phyloP scores from a whole-genome alignment of 495 filamentous ascomycete genomes.

The Hypoxylon lenormandii region DNA sequence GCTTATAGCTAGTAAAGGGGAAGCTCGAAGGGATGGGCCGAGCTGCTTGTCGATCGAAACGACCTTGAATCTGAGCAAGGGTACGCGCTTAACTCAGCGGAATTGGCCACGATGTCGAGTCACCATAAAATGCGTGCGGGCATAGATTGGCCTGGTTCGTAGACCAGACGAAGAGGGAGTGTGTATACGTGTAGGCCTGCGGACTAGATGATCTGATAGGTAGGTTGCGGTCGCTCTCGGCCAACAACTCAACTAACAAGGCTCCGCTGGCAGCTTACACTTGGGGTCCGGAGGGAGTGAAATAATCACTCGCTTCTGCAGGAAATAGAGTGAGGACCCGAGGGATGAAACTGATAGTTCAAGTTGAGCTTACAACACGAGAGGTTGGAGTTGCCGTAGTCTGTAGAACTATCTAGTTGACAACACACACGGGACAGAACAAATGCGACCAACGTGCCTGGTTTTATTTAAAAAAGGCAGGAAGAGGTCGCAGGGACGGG shows the following conservation, averaged over 20 bases:
- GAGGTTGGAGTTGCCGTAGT: constrained; percentile 13
- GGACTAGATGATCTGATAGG: constrained; percentile 30
- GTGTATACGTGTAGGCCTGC: constrained; percentile 21
- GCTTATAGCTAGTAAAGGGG: constrained; percentile 40
- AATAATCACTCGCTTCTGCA: constrained; percentile 37
- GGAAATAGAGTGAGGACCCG: constrained; percentile 15
- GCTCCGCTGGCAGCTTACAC: constrained; percentile 34
- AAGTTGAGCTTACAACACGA: constrained; percentile 35
- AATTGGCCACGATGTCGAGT: constrained; percentile 34
- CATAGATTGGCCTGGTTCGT: constrained; percentile 28
- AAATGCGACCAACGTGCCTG: constrained; percentile 17
- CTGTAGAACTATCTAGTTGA: constrained; percentile 19
- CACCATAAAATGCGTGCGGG: constrained; percentile 24
- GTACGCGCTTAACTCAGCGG: constrained; percentile 31
- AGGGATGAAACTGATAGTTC: constrained; percentile 11
- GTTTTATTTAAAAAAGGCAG: constrained; percentile 9
- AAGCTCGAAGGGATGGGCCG: constrained; percentile 41
- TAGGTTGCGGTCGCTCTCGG: constrained; percentile 36
- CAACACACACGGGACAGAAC: constrained; percentile 1
- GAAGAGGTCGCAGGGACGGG: constrained; percentile 17
- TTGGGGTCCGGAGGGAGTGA: constrained; percentile 42
- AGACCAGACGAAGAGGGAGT: constrained; percentile 21
- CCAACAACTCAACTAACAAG: constrained; percentile 41
- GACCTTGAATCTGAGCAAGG: constrained; percentile 37
- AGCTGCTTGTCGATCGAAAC: constrained; percentile 46